Evolutionary conservation across 257 asterid genomes (phyloP).

Genomic region (Craterostigma plantagineum): DNA sequence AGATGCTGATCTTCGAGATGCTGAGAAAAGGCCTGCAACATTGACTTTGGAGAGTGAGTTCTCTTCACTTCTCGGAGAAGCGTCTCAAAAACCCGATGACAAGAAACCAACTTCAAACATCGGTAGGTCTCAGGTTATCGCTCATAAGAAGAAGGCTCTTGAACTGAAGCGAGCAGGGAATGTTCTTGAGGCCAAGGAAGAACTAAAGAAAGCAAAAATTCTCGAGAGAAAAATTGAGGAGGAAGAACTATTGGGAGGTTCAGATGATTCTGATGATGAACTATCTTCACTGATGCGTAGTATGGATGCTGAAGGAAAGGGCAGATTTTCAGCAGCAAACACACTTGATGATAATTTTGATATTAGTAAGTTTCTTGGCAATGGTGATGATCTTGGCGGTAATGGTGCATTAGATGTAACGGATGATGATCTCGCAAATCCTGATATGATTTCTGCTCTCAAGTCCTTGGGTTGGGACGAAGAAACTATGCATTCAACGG

Average conservation of each 20-base stretch:
- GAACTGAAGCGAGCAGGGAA: slow-evolving; percentile 81
- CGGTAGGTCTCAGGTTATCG: slow-evolving; percentile 54
- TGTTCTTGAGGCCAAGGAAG: slow-evolving; percentile 81
- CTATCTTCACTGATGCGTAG: slow-evolving; percentile 46
- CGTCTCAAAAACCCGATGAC: slow-evolving; percentile 28
- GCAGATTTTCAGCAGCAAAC: slow-evolving; percentile 19
- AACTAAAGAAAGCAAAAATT: slow-evolving; percentile 78
- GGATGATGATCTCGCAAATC: slow-evolving; percentile 69
- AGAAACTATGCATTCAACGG: slow-evolving; percentile 21
- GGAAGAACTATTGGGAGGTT: slow-evolving; percentile 67
- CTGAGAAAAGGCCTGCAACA: slow-evolving; percentile 37
- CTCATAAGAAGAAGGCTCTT: slow-evolving; percentile 79
- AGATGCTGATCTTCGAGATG: slow-evolving; percentile 52
- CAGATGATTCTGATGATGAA: slow-evolving; percentile 85
- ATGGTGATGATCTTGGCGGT: slow-evolving; percentile 29
- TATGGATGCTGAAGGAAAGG: slow-evolving; percentile 36
- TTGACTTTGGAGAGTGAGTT: slow-evolving; percentile 75
- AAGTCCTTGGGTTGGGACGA: slow-evolving; percentile 83
- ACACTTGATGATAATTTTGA: slow-evolving; percentile 27
- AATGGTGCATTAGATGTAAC: slow-evolving; percentile 59
- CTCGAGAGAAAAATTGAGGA: slow-evolving; percentile 88
- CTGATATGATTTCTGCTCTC: slow-evolving; percentile 72
- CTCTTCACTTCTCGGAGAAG: slow-evolving; percentile 51
- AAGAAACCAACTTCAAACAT: slow-evolving; percentile 23
- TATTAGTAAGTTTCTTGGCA: slow-evolving; percentile 25